Percentiles rank a stretch among this genome's conserved stretches.
These are phyloP conservation scores for Fistulinella staudtii DNA, from an alignment of 1,284 basidiomycete genomes.

Conservation along the genomic window DNA sequence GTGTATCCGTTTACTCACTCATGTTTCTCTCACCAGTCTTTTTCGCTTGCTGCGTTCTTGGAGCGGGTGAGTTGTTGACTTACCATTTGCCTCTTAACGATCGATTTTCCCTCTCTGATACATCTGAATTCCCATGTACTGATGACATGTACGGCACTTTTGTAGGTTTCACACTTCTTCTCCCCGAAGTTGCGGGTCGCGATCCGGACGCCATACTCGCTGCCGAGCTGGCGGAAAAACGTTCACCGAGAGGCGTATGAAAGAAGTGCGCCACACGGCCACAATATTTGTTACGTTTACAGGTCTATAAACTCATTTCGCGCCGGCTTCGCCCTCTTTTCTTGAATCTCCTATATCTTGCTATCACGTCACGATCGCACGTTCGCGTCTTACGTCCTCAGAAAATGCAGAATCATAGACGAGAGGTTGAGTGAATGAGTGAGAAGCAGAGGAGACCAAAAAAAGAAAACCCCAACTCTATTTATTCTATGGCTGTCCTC, in stretches of 20 bases:
- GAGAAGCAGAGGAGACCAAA: background rate
- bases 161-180: conserved; percentile 62
- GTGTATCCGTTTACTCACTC: conserved; percentile 6
- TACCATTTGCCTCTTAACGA: background rate
- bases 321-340: background rate
- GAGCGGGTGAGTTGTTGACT: conserved; percentile 40
- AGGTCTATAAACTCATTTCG: background rate
- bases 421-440: background rate
- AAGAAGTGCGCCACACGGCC: background rate
- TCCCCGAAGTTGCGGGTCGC: conserved; percentile 74
- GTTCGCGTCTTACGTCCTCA: background rate
- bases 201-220: conserved; percentile 66
- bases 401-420: background rate
- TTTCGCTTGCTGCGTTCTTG: conserved; percentile 55
- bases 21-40: conserved; percentile 42
- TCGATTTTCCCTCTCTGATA: too few relatives aligned
- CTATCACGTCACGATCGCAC: background rate
- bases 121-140: background rate
- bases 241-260: background rate
- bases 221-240: conserved; percentile 44
- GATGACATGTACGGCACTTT: background rate
- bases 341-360: background rate
- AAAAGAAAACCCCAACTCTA: background rate
- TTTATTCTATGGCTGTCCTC: background rate
- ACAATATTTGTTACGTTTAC: background rate